phyloP scores from a whole-genome alignment of 805 yeast genomes.

The Millerozyma acaciae region DNA sequence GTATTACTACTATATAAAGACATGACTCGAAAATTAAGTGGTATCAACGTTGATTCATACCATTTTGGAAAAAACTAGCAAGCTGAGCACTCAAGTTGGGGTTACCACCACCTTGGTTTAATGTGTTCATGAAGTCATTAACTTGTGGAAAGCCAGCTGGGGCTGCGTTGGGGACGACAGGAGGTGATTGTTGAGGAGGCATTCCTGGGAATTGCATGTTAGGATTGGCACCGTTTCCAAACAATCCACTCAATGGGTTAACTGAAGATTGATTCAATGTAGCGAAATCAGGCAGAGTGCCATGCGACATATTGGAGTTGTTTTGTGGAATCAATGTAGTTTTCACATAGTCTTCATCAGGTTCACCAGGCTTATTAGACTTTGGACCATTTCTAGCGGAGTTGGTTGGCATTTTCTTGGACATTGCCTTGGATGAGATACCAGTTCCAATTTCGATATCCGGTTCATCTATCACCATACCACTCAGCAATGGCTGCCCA shows the following conservation, averaged over 20 bases:
- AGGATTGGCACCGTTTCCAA: conserved; percentile 19
- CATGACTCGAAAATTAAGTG: no score
- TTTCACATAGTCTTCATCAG: conserved; percentile 40
- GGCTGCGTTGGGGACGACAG: conserved; percentile 11
- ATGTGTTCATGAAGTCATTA: conserved; percentile 13
- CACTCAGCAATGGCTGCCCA: conserved; percentile 73
- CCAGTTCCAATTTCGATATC: conserved; percentile 97
- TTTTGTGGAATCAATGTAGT: conserved; percentile 25
- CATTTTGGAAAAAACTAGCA: conserved; percentile 34
- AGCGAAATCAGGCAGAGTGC: conserved; percentile 34
- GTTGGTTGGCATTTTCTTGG: conserved; percentile 89
- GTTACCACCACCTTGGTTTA: conserved; percentile 17
- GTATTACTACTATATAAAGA: neutral
- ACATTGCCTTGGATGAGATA: conserved; percentile 85
- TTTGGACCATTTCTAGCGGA: conserved; percentile 82
- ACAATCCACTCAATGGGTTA: conserved; percentile 50
- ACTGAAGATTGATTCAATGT: conserved; percentile 29
- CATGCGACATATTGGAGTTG: conserved; percentile 25
- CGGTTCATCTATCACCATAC: conserved; percentile 90
- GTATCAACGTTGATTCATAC: conserved; percentile 8
- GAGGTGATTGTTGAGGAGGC: conserved; percentile 6
- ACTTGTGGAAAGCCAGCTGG: conserved; percentile 9
- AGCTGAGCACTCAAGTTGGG: conserved; percentile 37
- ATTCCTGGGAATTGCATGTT: conserved; percentile 8
- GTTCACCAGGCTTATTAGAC: conserved; percentile 63